Percentiles rank a stretch among this genome's conserved stretches.
Conservation (phyloP, 2,329 filamentous ascomycete genomes). For the Aureobasidium sp. region DNA sequence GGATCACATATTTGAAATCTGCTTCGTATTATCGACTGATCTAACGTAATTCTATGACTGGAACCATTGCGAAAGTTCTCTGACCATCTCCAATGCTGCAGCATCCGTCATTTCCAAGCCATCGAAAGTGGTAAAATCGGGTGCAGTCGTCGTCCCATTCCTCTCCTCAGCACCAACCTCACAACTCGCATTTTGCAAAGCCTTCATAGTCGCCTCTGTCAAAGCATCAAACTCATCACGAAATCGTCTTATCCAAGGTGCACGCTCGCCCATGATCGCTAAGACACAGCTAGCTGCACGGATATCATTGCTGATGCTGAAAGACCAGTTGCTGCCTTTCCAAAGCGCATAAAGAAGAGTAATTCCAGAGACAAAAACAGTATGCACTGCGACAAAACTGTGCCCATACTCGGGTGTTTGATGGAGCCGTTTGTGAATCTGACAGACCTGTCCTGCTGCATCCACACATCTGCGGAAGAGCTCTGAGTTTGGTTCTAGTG, state of each 20-base stretch:
- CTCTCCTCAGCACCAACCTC: background rate
- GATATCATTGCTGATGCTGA: background rate
- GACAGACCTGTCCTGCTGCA: background rate
- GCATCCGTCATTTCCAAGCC: background rate
- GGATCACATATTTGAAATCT: too few relatives aligned
- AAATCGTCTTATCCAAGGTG: background rate
- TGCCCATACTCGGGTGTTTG: conserved; percentile 1
- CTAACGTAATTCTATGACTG: too few relatives aligned
- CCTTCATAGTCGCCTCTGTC: background rate
- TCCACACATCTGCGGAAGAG: background rate
- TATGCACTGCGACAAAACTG: background rate
- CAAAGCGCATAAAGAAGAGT: conserved; percentile 1
- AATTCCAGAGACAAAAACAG: background rate
- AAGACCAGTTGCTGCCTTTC: background rate
- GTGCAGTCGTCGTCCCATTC: too few relatives aligned
- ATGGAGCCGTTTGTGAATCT: background rate
- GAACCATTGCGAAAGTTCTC: background rate
- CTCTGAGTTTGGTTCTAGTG: background rate
- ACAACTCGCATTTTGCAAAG: background rate
- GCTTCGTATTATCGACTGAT: too few relatives aligned
- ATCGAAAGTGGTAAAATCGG: background rate
- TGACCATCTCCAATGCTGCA: background rate
- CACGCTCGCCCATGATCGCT: conserved; percentile 2
- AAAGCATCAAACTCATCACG: background rate
- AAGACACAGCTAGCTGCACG: background rate